Base-by-base conservation (phyloP, 2,329 filamentous ascomycete genomes). In the Aureobasidium sp. region DNA sequence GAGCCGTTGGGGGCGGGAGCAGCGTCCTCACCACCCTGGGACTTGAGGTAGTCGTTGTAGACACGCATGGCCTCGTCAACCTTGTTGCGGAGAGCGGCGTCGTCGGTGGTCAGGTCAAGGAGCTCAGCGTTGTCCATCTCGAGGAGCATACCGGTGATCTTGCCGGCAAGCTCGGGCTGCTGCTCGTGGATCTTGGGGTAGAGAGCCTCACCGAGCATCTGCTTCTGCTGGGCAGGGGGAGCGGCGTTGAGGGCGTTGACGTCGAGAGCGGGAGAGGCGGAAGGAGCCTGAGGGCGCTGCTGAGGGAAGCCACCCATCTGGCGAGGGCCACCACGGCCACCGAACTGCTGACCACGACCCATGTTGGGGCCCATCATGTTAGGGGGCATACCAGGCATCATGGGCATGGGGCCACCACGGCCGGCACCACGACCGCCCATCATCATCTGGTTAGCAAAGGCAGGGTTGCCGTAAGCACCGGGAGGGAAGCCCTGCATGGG, bases 111-210 rank as follows among this genome's bases (percentile, higher is more conserved):
- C 90, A 99, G 85, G 79, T 90, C 90, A 73, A 99, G 84, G 70
- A 99, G 82, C 81, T 99, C 94, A 62, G 82, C 76, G 79, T 97
- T 97, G 72, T 97, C 94, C 94, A 99, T 99, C 85, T 99, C 94
- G 71, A 99, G 80, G 71, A 99, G 88, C 94, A 99, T 99, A 79
- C 94, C 94, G 65, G 94, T 99, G 77, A 99, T 97, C 87, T 99
- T 99, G 74, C 94, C 94, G 66, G 94, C 94, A 72, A 99, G 83
- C 71, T 97, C 92, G 64, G 91, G 89, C 81, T 99, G 94, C 78
- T 96, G 87, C 68, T 85, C 86, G 77, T 92, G 87, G 72, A 99
- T 97, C 88, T 97, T 99, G 74, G 94, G 94, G 84, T 97, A 99
- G 70, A 99, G 89, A 69, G 91, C 87, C 81, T 99, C 94, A 76